phyloP scores from a whole-genome alignment of 352 stramenopile species.

The Aphanomyces stellatus region DNA sequence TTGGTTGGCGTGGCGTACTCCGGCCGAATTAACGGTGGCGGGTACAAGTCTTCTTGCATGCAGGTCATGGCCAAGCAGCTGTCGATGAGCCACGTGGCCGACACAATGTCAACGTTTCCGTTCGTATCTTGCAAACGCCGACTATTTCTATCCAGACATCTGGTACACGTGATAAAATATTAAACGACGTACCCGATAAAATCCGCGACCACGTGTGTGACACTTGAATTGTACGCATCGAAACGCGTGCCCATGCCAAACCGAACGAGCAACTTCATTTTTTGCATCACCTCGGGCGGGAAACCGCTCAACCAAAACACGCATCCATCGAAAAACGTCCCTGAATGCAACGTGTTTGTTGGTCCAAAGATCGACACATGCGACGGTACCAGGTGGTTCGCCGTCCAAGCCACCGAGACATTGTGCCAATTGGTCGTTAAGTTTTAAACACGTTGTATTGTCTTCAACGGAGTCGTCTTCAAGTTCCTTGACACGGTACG shows the following conservation, averaged over 20 bases:
- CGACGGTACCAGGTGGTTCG: conserved; percentile 1
- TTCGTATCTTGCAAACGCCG: conserved; percentile 23
- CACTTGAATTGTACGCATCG: conserved; percentile 38
- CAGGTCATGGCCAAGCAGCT: conserved; percentile 38
- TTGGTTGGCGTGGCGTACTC: too few species aligned
- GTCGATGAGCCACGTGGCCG: conserved; percentile 56
- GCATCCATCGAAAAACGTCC: conserved; percentile 60
- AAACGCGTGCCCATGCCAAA: conserved; percentile 66
- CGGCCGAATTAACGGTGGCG: too few species aligned
- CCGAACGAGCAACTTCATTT: conserved; percentile 45
- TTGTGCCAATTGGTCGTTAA: conserved; percentile 34
- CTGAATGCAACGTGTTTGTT: conserved; percentile 24
- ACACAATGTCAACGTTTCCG: conserved; percentile 40
- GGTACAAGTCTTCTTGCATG: conserved; percentile 55
- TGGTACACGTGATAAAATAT: not conserved
- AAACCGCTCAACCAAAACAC: conserved; percentile 55
- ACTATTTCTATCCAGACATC: conserved; percentile 22
- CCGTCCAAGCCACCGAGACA: not conserved
- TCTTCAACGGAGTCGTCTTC: conserved; percentile 9
- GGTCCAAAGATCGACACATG: not conserved
- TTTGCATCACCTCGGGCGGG: conserved; percentile 26
- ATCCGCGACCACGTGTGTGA: conserved; percentile 64
- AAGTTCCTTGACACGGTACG: conserved; percentile 4
- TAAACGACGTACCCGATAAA: conserved; percentile 26
- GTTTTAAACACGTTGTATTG: conserved; percentile 28